phyloP scores from a whole-genome alignment of 768 basidiomycete species.

The Russula virescens region DNA sequence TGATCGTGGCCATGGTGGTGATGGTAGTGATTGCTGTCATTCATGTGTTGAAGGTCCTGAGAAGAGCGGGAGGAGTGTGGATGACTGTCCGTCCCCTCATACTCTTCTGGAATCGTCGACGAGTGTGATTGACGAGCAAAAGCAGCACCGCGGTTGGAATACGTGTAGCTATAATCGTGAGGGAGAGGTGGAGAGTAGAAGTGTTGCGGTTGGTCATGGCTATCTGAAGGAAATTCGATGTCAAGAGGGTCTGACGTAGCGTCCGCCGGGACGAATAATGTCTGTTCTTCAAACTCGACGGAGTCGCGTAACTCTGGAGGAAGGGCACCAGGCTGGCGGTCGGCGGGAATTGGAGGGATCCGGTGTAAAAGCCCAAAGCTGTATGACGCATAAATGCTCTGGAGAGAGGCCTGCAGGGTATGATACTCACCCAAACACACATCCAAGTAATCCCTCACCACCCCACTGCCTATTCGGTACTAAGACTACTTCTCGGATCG shows the following conservation, averaged over 20 bases:
- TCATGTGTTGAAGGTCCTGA: constrained; percentile 8
- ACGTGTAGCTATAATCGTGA: constrained; percentile 23
- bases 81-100: constrained; percentile 13
- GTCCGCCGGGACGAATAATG: constrained; percentile 73
- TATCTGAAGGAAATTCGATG: constrained; percentile 27
- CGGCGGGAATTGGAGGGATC: constrained; percentile 72
- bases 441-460: constrained; percentile 91
- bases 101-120: constrained; percentile 22
- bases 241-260: constrained; percentile 42
- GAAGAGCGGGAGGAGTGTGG: constrained; percentile 19
- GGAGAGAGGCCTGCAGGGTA: background rate
- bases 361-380: constrained; percentile 92
- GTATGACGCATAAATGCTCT: constrained; percentile 3
- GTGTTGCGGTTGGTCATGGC: constrained; percentile 27
- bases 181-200: constrained; percentile 13
- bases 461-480: constrained; percentile 98
- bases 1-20: constrained; percentile 16
- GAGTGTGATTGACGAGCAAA: constrained; percentile 9
- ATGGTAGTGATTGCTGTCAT: constrained; percentile 2
- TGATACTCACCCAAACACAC: constrained; percentile 80
- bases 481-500: constrained; percentile 86
- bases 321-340: constrained; percentile 50
- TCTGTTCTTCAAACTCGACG: constrained; percentile 53
- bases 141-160: constrained; percentile 21
- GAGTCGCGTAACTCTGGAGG: constrained; percentile 50